A percentile compares a stretch with the other conserved stretches of the same genome.
phyloP scores from a whole-genome alignment of 345 rosid genomes.

The Aquilaria yunnanensis region DNA sequence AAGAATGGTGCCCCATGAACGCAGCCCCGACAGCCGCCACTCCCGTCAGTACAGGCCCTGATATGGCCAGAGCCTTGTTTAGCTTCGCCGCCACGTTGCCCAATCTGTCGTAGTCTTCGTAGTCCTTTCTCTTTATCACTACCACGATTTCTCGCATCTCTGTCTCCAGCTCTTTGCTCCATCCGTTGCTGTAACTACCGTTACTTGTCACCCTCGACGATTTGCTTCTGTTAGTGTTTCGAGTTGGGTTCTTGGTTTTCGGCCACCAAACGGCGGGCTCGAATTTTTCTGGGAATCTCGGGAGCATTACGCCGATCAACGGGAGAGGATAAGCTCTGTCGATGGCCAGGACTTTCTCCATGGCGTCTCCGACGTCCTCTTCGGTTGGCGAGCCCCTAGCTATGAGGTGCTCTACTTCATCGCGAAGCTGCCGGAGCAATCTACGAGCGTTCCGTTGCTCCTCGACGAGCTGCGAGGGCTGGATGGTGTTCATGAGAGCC shows the following conservation, averaged over 20 bases:
- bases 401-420: constrained; percentile 24
- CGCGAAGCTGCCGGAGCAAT: constrained; percentile 39
- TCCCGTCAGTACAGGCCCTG: constrained; percentile 41
- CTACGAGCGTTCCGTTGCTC: constrained; percentile 45
- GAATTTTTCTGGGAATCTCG: constrained; percentile 36
- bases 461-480: constrained; percentile 59
- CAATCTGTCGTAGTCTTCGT: constrained; percentile 35
- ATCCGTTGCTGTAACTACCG: constrained; percentile 24
- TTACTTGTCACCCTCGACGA: not conserved
- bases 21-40: constrained; percentile 37
- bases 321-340: constrained; percentile 61
- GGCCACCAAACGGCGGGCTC: constrained; percentile 60
- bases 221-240: not conserved
- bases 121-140: constrained; percentile 35
- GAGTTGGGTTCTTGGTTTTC: not conserved
- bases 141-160: constrained; percentile 30
- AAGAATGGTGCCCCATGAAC: constrained; percentile 15
- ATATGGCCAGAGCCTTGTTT: constrained; percentile 34
- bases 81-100: constrained; percentile 27
- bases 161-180: constrained; percentile 33
- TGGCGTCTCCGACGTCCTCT: constrained; percentile 31
- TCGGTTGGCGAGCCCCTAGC: constrained; percentile 20
- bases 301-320: constrained; percentile 40
- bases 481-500: constrained; percentile 39
- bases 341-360: constrained; percentile 39